Percentiles rank a stretch among this genome's conserved stretches.
phyloP scores from a whole-genome alignment of 176 grass and related monocot genomes.

The Lolium perenne region DNA sequence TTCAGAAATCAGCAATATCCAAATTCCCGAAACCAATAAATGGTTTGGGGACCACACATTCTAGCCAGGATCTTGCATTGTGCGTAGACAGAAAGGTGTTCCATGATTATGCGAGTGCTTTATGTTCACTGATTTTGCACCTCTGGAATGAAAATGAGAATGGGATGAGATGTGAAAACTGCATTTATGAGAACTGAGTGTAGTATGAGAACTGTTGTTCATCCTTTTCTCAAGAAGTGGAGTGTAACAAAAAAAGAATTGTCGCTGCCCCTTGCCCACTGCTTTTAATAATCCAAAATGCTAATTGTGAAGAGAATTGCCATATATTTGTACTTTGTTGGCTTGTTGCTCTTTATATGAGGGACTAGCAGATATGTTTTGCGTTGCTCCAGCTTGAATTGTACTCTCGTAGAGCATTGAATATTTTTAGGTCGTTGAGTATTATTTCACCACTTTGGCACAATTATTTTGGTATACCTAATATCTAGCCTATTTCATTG shows the following conservation, averaged over 20 bases:
- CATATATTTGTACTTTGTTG: no score
- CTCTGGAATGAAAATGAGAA: background rate
- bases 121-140: conserved; percentile 1
- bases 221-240: background rate
- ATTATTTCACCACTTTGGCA: no score
- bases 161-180: background rate
- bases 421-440: no score
- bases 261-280: background rate
- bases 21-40: background rate
- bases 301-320: no score
- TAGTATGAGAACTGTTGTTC: background rate
- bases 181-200: background rate
- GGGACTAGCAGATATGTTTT: no score
- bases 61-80: background rate
- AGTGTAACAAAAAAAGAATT: background rate
- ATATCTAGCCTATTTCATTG: no score
- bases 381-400: no score
- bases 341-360: no score
- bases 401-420: no score
- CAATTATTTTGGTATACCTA: no score
- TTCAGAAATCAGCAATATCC: background rate
- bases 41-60: conserved; percentile 41
- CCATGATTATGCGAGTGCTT: background rate
- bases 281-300: no score
- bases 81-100: background rate